A percentile compares a stretch with the other conserved stretches of the same genome.
phyloP scores from a whole-genome alignment of 495 filamentous ascomycete species.

The Penicillium ochrochloron region DNA sequence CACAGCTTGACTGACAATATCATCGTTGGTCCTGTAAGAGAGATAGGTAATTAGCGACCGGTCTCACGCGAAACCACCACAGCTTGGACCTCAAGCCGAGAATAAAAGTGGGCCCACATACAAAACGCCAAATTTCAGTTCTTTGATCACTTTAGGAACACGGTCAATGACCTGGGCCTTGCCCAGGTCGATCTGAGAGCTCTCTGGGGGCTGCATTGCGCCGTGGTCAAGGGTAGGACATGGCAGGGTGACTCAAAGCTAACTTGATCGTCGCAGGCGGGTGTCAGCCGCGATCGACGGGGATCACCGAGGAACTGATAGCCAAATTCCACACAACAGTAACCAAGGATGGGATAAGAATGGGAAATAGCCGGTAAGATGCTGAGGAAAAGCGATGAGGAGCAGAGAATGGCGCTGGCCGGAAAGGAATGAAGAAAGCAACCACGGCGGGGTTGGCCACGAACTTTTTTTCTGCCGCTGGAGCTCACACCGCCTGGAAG shows the following conservation, averaged over 20 bases:
- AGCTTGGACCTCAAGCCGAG: slow-evolving; percentile 17
- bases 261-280: slow-evolving; percentile 33
- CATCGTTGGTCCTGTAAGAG: slow-evolving; percentile 72
- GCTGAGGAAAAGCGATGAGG: background rate
- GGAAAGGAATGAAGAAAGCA: slow-evolving; percentile 22
- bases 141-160: slow-evolving; percentile 86
- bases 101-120: slow-evolving; percentile 44
- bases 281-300: slow-evolving; percentile 24
- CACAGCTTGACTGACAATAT: slow-evolving; percentile 92
- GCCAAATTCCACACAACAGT: background rate
- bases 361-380: background rate
- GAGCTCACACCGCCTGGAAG: slow-evolving; percentile 26
- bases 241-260: slow-evolving; percentile 44
- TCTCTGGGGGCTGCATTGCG: slow-evolving; percentile 55
- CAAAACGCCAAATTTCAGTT: slow-evolving; percentile 92
- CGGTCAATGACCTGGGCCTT: slow-evolving; percentile 91
- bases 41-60: slow-evolving; percentile 32
- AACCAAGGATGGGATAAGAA: background rate
- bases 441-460: slow-evolving; percentile 35
- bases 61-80: slow-evolving; percentile 15
- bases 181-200: slow-evolving; percentile 57
- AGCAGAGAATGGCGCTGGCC: slow-evolving; percentile 12
- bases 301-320: background rate
- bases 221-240: slow-evolving; percentile 46
- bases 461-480: slow-evolving; percentile 42